Conservation (phyloP, 208 protist genomes). For the Leishmania lainsoni region DNA sequence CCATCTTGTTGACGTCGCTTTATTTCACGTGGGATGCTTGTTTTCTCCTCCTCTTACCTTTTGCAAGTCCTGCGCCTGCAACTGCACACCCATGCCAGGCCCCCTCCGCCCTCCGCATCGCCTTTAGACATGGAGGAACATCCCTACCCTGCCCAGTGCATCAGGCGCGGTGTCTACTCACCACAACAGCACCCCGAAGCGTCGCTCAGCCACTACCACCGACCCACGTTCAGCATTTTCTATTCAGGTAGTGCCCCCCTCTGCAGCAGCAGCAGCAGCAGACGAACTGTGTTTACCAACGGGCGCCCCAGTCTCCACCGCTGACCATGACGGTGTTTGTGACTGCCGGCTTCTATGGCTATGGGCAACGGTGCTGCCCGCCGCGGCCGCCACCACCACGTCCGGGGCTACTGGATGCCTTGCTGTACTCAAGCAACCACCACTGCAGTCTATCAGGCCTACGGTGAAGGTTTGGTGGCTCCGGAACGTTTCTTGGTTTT, state of each 20-base stretch:
- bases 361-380: neutral
- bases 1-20: neutral
- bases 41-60: neutral
- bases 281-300: neutral
- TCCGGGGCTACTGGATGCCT: neutral
- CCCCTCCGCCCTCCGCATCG: neutral
- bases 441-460: neutral
- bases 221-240: neutral
- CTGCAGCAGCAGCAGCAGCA: neutral
- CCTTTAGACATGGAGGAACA: neutral
- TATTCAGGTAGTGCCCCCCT: neutral
- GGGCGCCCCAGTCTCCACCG: neutral
- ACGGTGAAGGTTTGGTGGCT: neutral
- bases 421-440: neutral
- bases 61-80: neutral
- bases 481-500: neutral
- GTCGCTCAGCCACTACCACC: neutral
- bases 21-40: neutral
- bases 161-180: neutral
- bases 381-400: neutral
- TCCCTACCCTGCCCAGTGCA: neutral
- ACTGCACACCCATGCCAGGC: neutral
- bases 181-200: neutral
- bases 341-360: neutral
- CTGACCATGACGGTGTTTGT: neutral